phyloP scores from a whole-genome alignment of 2,329 filamentous ascomycete species.

The Ophioceras dolichostomum region DNA sequence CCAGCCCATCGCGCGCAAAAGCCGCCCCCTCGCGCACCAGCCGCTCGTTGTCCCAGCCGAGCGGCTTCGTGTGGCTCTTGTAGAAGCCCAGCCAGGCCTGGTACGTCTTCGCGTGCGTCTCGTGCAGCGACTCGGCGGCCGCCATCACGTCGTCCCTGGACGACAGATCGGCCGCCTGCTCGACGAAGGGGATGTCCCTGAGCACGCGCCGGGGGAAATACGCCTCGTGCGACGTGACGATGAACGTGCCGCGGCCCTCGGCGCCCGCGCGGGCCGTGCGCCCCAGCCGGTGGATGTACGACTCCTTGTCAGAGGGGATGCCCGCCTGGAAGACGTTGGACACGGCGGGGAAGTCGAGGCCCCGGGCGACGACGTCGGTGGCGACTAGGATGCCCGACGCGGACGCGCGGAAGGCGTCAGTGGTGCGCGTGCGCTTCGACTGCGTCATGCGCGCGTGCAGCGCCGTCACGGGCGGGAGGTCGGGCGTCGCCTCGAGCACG shows the following conservation, averaged over 20 bases:
- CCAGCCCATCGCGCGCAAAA: slow-evolving; percentile 34
- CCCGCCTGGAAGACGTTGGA: slow-evolving; percentile 55
- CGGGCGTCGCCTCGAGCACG: slow-evolving; percentile 25
- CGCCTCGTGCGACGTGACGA: slow-evolving; percentile 39
- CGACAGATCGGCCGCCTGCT: slow-evolving; percentile 31
- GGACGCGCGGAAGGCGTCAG: slow-evolving; percentile 50
- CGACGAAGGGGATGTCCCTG: slow-evolving; percentile 39
- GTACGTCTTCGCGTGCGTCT: slow-evolving; percentile 31
- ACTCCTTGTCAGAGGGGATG: slow-evolving; percentile 44
- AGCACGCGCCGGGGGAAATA: slow-evolving; percentile 36
- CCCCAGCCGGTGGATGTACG: slow-evolving; percentile 56
- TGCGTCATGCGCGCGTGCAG: slow-evolving; percentile 41
- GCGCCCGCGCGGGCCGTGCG: slow-evolving; percentile 55
- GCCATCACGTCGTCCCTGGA: slow-evolving; percentile 21
- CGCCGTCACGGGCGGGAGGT: slow-evolving; percentile 28
- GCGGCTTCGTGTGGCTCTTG: slow-evolving; percentile 33
- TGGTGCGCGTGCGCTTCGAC: slow-evolving; percentile 37
- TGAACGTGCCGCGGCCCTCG: slow-evolving; percentile 48
- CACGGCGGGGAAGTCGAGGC: slow-evolving; percentile 62
- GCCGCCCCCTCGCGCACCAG: slow-evolving; percentile 39
- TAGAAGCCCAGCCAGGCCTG: slow-evolving; percentile 46
- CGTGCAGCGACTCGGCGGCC: slow-evolving; percentile 28
- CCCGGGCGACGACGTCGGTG: slow-evolving; percentile 59
- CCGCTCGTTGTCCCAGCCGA: slow-evolving; percentile 27
- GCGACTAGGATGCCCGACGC: slow-evolving; percentile 45